A percentile compares a stretch with the other conserved stretches of the same genome.
phyloP scores from a whole-genome alignment of 208 protist species.

The Porcisia deanei region DNA sequence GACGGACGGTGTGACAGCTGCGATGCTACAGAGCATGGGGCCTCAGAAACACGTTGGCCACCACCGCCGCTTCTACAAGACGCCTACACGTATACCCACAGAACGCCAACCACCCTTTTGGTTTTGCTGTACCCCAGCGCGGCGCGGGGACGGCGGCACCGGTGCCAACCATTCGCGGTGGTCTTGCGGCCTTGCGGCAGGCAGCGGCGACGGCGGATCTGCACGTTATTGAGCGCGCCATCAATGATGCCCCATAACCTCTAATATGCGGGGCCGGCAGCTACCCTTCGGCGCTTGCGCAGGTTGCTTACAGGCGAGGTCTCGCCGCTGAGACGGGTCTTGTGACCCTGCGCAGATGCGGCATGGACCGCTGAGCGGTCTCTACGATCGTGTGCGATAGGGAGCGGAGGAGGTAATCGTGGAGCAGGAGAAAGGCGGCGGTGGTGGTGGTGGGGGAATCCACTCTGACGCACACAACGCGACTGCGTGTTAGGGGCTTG shows the following conservation, averaged over 20 bases:
- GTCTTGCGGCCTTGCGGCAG: conserved; percentile 11
- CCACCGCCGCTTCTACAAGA: not conserved
- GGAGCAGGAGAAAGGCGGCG: not conserved
- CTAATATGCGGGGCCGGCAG: conserved; percentile 4
- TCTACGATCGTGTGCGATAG: conserved; percentile 15
- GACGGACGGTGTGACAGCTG: not conserved
- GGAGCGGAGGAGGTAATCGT: not conserved
- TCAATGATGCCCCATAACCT: conserved; percentile 1
- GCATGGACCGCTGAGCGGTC: conserved; percentile 4
- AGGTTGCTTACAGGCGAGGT: conserved; percentile 14
- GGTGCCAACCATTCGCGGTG: not conserved
- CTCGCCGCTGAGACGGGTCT: conserved; percentile 19
- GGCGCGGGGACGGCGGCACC: conserved; percentile 16
- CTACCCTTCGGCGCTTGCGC: conserved; percentile 4
- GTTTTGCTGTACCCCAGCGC: conserved; percentile 23
- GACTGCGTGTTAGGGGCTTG: conserved; percentile 5
- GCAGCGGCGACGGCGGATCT: conserved; percentile 4
- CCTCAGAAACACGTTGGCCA: not conserved
- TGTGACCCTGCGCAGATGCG: conserved; percentile 16
- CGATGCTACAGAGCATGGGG: not conserved
- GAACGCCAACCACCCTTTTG: conserved; percentile 18
- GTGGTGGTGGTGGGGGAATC: too few relatives aligned
- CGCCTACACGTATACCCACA: conserved; percentile 18
- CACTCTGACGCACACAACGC: not conserved
- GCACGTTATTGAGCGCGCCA: conserved; percentile 7